Percentiles rank a stretch among this genome's conserved stretches.
phyloP scores from a whole-genome alignment of 129 eudicot genomes.

The Chrysanthemum seticuspe region DNA sequence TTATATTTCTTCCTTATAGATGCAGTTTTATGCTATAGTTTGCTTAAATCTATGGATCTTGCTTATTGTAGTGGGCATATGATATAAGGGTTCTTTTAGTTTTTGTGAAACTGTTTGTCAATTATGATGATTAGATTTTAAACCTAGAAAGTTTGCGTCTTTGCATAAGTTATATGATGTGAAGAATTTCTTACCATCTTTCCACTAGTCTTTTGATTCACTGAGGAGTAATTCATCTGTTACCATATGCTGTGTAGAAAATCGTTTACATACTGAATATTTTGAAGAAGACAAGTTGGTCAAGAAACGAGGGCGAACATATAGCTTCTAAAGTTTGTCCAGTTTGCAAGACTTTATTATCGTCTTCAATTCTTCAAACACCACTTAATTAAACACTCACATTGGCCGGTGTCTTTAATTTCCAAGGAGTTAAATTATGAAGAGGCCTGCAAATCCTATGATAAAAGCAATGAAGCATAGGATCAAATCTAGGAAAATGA shows the following conservation, averaged over 20 bases:
- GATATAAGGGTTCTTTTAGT: slow-evolving; percentile 22
- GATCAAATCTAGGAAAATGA: slow-evolving; percentile 64
- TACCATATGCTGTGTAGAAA: slow-evolving; percentile 26
- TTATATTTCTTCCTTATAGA: slow-evolving; percentile 20
- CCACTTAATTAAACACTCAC: slow-evolving; percentile 76
- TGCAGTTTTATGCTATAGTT: slow-evolving; percentile 38
- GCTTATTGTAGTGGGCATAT: slow-evolving; percentile 26
- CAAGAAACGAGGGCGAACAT: slow-evolving; percentile 42
- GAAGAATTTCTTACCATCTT: slow-evolving; percentile 71
- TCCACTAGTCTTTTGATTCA: slow-evolving; percentile 49
- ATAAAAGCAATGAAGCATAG: slow-evolving; percentile 45
- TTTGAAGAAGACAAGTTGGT: slow-evolving; percentile 31
- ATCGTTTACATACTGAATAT: slow-evolving; percentile 19
- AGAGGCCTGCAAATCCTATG: slow-evolving; percentile 37
- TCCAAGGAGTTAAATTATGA: slow-evolving; percentile 47
- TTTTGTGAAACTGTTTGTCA: slow-evolving; percentile 12
- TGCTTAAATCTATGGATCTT: background rate
- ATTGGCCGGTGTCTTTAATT: slow-evolving; percentile 84
- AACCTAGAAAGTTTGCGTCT: slow-evolving; percentile 49
- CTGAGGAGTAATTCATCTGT: slow-evolving; percentile 31
- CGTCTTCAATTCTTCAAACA: slow-evolving; percentile 78
- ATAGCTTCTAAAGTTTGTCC: slow-evolving; percentile 85
- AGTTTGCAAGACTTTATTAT: slow-evolving; percentile 78
- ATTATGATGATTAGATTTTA: background rate
- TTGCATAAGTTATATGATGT: slow-evolving; percentile 64